Evolutionary conservation across 768 basidiomycete species (phyloP).

Genomic region (Clathrus columnatus): DNA sequence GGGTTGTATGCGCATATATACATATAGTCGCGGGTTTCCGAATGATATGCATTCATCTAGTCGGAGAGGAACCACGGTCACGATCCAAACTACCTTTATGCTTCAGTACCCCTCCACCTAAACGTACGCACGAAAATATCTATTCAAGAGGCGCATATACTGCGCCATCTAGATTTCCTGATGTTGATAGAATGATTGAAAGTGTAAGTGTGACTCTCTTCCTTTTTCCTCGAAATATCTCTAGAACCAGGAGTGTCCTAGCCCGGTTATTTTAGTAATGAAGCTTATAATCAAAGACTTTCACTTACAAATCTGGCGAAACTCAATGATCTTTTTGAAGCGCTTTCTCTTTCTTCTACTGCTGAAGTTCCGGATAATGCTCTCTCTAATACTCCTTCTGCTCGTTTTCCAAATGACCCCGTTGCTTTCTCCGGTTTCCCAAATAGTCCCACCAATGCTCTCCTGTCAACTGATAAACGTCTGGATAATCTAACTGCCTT

Average conservation of each 20-base stretch:
- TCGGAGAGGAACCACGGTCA: conserved; percentile 21
- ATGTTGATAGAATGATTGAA: conserved; percentile 34
- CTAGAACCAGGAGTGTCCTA: conserved; percentile 30
- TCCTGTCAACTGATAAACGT: too few species aligned
- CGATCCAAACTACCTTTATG: conserved; percentile 12
- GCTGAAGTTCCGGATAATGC: conserved; percentile 5
- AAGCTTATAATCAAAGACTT: conserved; percentile 19
- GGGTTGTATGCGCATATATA: conserved; percentile 28
- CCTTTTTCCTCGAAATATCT: neutral
- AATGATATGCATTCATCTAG: conserved; percentile 39
- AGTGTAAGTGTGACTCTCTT: conserved; percentile 26
- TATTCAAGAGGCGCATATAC: conserved; percentile 65
- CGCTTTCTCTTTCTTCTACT: neutral
- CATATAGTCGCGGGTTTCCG: conserved; percentile 46
- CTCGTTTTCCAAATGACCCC: conserved; percentile 27
- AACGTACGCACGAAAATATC: conserved; percentile 42
- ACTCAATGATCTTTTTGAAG: neutral
- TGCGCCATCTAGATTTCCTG: conserved; percentile 49
- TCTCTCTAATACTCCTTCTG: conserved; percentile 20
- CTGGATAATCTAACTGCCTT: conserved; percentile 21
- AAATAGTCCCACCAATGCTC: conserved; percentile 25
- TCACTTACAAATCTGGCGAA: neutral
- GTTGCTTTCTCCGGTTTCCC: conserved; percentile 37
- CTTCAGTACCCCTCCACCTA: conserved; percentile 62
- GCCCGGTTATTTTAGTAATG: conserved; percentile 41